Conservation (phyloP, 192 early-diverging fungal genomes). For the Umbelopsis vinacea region DNA sequence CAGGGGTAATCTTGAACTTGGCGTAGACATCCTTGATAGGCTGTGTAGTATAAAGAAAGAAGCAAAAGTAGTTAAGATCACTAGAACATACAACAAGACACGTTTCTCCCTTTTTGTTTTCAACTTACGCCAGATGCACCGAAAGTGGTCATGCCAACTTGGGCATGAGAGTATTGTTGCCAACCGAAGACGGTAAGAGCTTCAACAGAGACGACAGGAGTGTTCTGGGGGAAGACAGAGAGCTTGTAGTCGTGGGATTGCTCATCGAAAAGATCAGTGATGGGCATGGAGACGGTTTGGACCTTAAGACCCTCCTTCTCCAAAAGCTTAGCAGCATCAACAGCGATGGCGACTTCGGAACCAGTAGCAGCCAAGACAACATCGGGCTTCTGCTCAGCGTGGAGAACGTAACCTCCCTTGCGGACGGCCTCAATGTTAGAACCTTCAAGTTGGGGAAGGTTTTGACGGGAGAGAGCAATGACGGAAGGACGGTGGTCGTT, state of each 20-base stretch:
- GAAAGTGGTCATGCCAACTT: conserved; percentile 90
- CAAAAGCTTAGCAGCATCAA: conserved; percentile 83
- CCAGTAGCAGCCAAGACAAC: conserved; percentile 86
- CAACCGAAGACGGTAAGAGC: conserved; percentile 87
- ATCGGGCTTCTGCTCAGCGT: conserved; percentile 63
- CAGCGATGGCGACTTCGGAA: conserved; percentile 87
- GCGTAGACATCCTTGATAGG: conserved; percentile 85
- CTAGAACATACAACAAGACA: too few relatives aligned
- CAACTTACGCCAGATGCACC: conserved; percentile 70
- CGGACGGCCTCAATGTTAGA: conserved; percentile 80
- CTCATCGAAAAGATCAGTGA: conserved; percentile 84
- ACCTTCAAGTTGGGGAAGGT: conserved; percentile 88
- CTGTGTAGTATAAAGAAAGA: too few relatives aligned
- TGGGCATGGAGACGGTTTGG: conserved; percentile 95
- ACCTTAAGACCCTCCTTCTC: conserved; percentile 61
- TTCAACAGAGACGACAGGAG: conserved; percentile 89
- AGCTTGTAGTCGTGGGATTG: conserved; percentile 85
- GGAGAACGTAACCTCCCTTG: conserved; percentile 87
- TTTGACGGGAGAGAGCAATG: conserved; percentile 90
- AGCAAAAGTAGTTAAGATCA: too few relatives aligned
- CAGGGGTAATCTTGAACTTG: conserved; percentile 83
- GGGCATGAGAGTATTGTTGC: conserved; percentile 90
- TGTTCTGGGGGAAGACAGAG: conserved; percentile 74
- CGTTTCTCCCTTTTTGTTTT: too few relatives aligned
- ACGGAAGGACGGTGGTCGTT: conserved; percentile 75